Percentiles rank a stretch among this genome's conserved stretches.
Conservation (phyloP, 257 asterid genomes). For the Datura wrightii region DNA sequence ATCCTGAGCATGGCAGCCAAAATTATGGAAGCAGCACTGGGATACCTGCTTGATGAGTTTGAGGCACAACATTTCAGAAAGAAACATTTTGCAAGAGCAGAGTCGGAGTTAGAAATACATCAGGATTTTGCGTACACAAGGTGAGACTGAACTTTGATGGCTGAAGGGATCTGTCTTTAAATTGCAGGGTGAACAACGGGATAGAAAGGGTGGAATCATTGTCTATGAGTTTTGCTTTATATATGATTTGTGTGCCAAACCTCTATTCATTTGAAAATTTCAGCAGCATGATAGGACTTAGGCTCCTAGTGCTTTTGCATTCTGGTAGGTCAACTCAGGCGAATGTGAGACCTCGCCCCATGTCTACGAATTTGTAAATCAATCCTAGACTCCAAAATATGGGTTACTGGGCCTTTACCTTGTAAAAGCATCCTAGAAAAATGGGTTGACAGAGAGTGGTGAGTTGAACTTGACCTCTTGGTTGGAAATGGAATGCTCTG, state of each 20-base stretch:
- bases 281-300: conserved; percentile 22
- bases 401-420: neutral
- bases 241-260: neutral
- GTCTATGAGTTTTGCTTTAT: neutral
- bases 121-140: neutral
- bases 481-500: conserved; percentile 8
- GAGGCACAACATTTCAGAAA: neutral
- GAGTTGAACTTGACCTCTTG: conserved; percentile 1
- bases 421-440: conserved; percentile 11
- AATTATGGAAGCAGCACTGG: conserved; percentile 12
- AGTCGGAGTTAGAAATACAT: neutral
- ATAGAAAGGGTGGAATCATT: neutral
- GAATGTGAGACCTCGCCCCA: neutral
- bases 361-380: neutral
- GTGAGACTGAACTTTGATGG: neutral
- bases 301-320: conserved; percentile 7
- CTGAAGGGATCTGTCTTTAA: conserved; percentile 18
- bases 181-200: neutral
- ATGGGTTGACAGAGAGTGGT: neutral
- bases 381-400: neutral
- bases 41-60: neutral
- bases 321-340: neutral
- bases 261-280: neutral
- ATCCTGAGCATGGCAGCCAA: conserved; percentile 22
- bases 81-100: neutral